These are phyloP conservation scores for Microdochium bolleyi DNA, from an alignment of 2,329 filamentous ascomycete species.

Conservation along the genomic window DNA sequence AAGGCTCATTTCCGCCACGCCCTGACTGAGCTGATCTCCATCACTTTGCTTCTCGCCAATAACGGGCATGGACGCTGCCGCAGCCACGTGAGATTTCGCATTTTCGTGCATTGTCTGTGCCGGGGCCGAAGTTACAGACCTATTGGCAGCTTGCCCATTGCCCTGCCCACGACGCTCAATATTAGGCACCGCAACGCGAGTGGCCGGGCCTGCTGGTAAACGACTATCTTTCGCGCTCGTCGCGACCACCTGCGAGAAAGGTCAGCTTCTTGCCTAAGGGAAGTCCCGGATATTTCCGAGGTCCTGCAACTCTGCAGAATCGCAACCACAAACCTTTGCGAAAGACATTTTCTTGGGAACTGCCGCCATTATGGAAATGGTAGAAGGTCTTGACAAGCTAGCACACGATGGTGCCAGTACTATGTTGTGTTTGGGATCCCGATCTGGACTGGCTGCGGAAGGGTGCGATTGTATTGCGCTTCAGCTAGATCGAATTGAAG, in stretches of 20 bases:
- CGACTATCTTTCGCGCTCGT: constrained; percentile 19
- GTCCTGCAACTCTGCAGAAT: not conserved
- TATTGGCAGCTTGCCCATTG: constrained; percentile 7
- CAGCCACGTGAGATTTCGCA: constrained; percentile 9
- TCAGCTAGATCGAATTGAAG: constrained; percentile 27
- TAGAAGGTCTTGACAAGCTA: not conserved
- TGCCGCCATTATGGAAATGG: constrained; percentile 8
- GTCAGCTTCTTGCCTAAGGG: not conserved
- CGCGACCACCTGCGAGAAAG: constrained; percentile 17
- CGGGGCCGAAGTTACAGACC: constrained; percentile 7
- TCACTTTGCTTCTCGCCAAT: not conserved
- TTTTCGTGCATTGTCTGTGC: constrained; percentile 11
- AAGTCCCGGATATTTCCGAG: not conserved
- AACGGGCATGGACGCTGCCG: constrained; percentile 11
- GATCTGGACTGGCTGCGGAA: too few species aligned
- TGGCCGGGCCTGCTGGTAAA: constrained; percentile 10
- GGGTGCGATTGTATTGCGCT: too few species aligned
- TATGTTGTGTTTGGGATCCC: too few species aligned
- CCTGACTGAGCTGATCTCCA: not conserved
- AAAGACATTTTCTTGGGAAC: constrained; percentile 22
- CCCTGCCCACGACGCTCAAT: constrained; percentile 18
- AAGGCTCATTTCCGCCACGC: not conserved
- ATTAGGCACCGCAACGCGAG: constrained; percentile 20
- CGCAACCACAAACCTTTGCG: constrained; percentile 17
- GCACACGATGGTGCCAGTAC: too few species aligned